Evolutionary conservation across 2,329 filamentous ascomycete genomes (phyloP).

Genomic region (Sporothrix brasiliensis): DNA sequence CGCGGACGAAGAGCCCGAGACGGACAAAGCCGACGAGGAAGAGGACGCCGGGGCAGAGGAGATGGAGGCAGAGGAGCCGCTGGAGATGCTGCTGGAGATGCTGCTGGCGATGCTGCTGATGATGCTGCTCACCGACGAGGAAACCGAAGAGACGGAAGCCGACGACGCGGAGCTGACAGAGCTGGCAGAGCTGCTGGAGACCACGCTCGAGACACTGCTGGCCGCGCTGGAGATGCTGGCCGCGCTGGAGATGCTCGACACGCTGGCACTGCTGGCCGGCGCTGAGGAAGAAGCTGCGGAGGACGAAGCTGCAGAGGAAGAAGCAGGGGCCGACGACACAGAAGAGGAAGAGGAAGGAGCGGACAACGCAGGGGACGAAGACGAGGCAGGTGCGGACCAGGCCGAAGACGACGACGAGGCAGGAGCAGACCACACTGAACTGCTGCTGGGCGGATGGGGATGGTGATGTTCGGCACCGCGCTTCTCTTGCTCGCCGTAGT

Average conservation of each 20-base stretch:
- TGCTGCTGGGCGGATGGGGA: background rate
- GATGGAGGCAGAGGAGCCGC: too few species aligned
- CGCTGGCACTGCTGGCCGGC: background rate
- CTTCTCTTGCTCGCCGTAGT: conserved; percentile 8
- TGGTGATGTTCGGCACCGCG: background rate
- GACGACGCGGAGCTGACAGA: background rate
- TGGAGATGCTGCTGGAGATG: too few species aligned
- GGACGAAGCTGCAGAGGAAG: too few species aligned
- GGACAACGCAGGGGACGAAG: background rate
- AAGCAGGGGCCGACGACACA: background rate
- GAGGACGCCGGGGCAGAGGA: too few species aligned
- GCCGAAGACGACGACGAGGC: background rate
- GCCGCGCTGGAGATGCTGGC: background rate
- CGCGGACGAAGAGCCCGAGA: too few species aligned
- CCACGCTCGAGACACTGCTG: background rate
- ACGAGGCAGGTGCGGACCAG: background rate
- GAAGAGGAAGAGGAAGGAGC: background rate
- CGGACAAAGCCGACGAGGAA: too few species aligned
- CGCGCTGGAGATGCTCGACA: background rate
- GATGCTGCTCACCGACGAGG: too few species aligned
- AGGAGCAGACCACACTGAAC: too few species aligned
- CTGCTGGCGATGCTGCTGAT: too few species aligned
- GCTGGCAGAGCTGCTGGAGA: background rate
- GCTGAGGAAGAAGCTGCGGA: background rate
- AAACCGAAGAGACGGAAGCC: too few species aligned